Conservation (phyloP, 768 basidiomycete genomes). For the Suillus subaureus region DNA sequence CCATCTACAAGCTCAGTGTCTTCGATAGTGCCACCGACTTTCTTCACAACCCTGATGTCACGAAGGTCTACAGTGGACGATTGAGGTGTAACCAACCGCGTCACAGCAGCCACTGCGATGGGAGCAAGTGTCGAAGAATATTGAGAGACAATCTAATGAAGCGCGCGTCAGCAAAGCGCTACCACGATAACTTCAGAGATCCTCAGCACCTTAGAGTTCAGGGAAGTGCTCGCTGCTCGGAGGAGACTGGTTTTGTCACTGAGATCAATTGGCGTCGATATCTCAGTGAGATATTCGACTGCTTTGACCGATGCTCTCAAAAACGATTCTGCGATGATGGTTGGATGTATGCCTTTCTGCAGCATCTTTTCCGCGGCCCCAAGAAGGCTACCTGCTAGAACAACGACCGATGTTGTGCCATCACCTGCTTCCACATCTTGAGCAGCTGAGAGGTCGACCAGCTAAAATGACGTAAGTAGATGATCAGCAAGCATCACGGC, state of each 20-base stretch:
- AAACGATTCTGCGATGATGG: slow-evolving; percentile 95
- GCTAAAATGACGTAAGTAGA: slow-evolving; percentile 44
- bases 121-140: slow-evolving; percentile 98
- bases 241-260: slow-evolving; percentile 83
- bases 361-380: slow-evolving; percentile 97
- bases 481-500: slow-evolving; percentile 2
- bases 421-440: slow-evolving; percentile 99
- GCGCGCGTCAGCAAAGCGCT: slow-evolving; percentile 4
- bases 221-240: slow-evolving; percentile 90
- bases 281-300: slow-evolving; percentile 91
- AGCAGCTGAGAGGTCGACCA: slow-evolving; percentile 96
- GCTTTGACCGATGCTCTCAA: slow-evolving; percentile 89
- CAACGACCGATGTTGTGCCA: slow-evolving; percentile 97
- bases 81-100: slow-evolving; percentile 82
- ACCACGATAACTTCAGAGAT: not conserved
- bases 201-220: slow-evolving; percentile 87
- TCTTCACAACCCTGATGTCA: slow-evolving; percentile 96
- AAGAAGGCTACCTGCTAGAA: slow-evolving; percentile 90
- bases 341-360: slow-evolving; percentile 96
- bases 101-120: slow-evolving; percentile 96
- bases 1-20: slow-evolving; percentile 97
- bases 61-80: slow-evolving; percentile 96
- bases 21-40: slow-evolving; percentile 98
- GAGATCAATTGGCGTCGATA: slow-evolving; percentile 90
- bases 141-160: slow-evolving; percentile 94